phyloP scores from a whole-genome alignment of 352 stramenopile genomes.

The Globisporangium paddicum region DNA sequence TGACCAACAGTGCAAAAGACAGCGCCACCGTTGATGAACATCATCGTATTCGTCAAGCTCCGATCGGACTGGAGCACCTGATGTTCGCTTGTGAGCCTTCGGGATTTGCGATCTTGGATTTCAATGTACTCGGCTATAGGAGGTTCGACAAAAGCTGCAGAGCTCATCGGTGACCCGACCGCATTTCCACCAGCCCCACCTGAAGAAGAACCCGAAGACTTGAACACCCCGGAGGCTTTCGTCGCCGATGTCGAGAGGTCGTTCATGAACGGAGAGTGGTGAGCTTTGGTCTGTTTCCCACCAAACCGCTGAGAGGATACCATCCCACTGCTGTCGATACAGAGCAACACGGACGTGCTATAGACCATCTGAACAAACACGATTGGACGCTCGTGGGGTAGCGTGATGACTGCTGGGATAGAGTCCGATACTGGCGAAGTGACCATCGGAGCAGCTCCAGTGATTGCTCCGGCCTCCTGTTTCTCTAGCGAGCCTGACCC shows the following conservation, averaged over 20 bases:
- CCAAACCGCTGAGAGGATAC: slow-evolving; percentile 69
- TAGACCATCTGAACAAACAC: slow-evolving; percentile 41
- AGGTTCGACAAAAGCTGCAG: slow-evolving; percentile 14
- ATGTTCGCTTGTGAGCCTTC: slow-evolving; percentile 44
- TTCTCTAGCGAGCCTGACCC: neutral
- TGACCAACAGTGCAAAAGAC: slow-evolving; percentile 65
- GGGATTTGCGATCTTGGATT: slow-evolving; percentile 62
- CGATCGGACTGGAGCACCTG: slow-evolving; percentile 20
- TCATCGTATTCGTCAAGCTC: slow-evolving; percentile 21
- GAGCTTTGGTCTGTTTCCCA: slow-evolving; percentile 41
- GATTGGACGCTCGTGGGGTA: slow-evolving; percentile 66
- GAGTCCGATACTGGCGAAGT: neutral
- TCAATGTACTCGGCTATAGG: slow-evolving; percentile 38
- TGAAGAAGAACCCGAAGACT: slow-evolving; percentile 8
- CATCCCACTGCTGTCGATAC: slow-evolving; percentile 62
- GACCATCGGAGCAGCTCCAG: neutral
- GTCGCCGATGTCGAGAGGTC: slow-evolving; percentile 36
- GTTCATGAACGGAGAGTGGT: slow-evolving; percentile 44
- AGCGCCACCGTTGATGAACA: slow-evolving; percentile 49
- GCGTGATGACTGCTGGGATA: slow-evolving; percentile 20
- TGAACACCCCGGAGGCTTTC: slow-evolving; percentile 41
- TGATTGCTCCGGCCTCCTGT: neutral
- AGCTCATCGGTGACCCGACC: slow-evolving; percentile 3
- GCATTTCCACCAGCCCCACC: neutral
- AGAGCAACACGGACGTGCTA: slow-evolving; percentile 49